Evolutionary conservation across 1,139 yeast genomes (phyloP).

Genomic region (Yamadazyma epiphylla): DNA sequence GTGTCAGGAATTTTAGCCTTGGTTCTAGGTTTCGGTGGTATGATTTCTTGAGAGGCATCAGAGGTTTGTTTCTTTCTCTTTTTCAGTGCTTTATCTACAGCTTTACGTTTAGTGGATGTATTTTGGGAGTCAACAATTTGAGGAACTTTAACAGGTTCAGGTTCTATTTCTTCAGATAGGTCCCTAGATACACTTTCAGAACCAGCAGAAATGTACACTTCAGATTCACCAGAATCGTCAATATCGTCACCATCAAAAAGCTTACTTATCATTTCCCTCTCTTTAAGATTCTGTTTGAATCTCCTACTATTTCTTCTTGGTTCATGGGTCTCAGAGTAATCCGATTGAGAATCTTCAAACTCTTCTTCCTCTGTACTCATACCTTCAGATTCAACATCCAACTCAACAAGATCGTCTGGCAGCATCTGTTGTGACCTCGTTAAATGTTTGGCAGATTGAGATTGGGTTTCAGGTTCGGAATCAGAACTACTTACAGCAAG

Average conservation of each 20-base stretch:
- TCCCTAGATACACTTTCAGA: neutral
- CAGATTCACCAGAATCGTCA: too few species aligned
- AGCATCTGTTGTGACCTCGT: neutral
- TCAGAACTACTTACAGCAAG: too few species aligned
- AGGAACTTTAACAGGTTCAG: too few species aligned
- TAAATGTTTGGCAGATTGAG: conserved; percentile 2
- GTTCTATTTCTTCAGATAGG: neutral
- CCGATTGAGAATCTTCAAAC: neutral
- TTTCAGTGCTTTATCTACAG: too few species aligned
- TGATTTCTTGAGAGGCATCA: too few species aligned
- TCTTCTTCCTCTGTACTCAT: too few species aligned
- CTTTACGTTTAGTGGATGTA: too few species aligned
- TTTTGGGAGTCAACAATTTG: neutral
- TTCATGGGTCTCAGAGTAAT: neutral
- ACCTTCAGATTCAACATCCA: too few species aligned
- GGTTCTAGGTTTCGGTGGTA: too few species aligned
- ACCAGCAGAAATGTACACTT: too few species aligned
- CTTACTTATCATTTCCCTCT: neutral
- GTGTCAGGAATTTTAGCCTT: neutral
- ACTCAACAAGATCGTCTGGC: too few species aligned
- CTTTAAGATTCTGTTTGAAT: neutral
- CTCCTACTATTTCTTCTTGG: neutral
- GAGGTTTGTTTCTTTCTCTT: conserved; percentile 2
- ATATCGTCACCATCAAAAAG: conserved; percentile 1
- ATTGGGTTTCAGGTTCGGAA: too few species aligned